These are phyloP conservation scores for Leptomonas pyrrhocoris DNA, from an alignment of 208 protist species.

Conservation along the genomic window DNA sequence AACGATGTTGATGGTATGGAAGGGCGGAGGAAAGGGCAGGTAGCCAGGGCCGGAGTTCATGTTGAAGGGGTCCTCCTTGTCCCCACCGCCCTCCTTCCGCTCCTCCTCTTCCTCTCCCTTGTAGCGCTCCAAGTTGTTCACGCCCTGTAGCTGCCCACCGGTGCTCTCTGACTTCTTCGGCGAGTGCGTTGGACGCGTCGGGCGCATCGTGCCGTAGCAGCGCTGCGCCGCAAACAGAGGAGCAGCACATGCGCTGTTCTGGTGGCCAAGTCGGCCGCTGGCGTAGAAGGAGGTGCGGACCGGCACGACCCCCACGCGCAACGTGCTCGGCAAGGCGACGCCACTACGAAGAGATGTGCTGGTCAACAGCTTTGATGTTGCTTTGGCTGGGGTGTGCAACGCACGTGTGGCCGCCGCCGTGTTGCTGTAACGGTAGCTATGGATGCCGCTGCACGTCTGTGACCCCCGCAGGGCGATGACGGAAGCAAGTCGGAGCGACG, in stretches of 20 bases:
- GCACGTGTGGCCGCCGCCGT: background rate
- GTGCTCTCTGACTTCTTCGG: constrained; percentile 12
- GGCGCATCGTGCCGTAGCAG: constrained; percentile 10
- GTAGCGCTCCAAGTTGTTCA: constrained; percentile 54
- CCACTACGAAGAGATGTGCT: background rate
- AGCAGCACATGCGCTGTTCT: background rate
- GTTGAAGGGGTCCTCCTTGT: constrained; percentile 67
- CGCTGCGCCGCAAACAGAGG: constrained; percentile 9
- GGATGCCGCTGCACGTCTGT: background rate
- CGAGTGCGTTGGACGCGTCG: background rate
- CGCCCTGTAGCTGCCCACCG: constrained; percentile 54
- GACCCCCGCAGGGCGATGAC: background rate
- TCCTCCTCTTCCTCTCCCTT: constrained; percentile 66
- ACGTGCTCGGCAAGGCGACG: background rate
- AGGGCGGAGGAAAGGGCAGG: constrained; percentile 84
- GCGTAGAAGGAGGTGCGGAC: constrained; percentile 18
- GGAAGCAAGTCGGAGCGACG: background rate
- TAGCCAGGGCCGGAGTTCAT: constrained; percentile 62
- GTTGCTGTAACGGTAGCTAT: no score
- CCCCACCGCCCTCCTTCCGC: constrained; percentile 38
- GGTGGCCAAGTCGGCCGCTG: background rate
- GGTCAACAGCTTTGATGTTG: background rate
- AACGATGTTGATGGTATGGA: constrained; percentile 89
- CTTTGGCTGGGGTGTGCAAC: background rate
- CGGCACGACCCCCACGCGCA: background rate